Base-by-base conservation (phyloP, 441 rosid genomes). In the Eutrema salsugineum region DNA sequence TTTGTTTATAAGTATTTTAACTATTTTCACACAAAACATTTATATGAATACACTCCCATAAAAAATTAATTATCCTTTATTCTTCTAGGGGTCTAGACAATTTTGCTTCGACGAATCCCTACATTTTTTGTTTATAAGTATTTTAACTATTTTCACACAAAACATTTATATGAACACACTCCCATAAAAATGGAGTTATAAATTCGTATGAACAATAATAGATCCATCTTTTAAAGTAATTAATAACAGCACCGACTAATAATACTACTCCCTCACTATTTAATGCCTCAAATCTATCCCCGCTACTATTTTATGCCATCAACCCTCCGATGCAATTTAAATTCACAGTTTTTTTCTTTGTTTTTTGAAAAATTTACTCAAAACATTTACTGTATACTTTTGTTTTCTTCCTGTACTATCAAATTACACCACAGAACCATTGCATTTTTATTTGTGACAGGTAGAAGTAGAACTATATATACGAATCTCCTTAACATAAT, bases 91-190 rank as follows among this genome's bases (percentile, higher is more conserved):
- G 48, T 40, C 8, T 38, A 14, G 36, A 38, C 56, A 43, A 36
- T 33, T 16, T 65, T 56, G 65, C 27, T 72, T 44, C 8, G 57
- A 63, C 54, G 44, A 53, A 51, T 44, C 35, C 46, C 39, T n/a
- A 15, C 20, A 6, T 40, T 46, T 40, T 69, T 49, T 44, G 40
- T 51, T 20, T 49, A 49, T 39, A 49, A 51, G n/a, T 8, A 28
- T 14, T 14, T 51, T 28, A n/a, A n/a, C 14, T 32, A 11, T 11
- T 50, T 28, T 27, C 57, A 28, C 38, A n/a, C 38, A 30, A 14
- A 65, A 38, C n/a, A 30, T 17, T 36, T 51, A 30, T 24, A 11
- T 65, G 65, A 73, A 48, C 77, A 73, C 38, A 73, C 46, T 65
- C 47, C 63, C 17, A 71, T 3, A 5, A 58, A 43, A 60, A 71